Evolutionary conservation across 768 basidiomycete species (phyloP).

Genomic region (Hydnum rufescens): DNA sequence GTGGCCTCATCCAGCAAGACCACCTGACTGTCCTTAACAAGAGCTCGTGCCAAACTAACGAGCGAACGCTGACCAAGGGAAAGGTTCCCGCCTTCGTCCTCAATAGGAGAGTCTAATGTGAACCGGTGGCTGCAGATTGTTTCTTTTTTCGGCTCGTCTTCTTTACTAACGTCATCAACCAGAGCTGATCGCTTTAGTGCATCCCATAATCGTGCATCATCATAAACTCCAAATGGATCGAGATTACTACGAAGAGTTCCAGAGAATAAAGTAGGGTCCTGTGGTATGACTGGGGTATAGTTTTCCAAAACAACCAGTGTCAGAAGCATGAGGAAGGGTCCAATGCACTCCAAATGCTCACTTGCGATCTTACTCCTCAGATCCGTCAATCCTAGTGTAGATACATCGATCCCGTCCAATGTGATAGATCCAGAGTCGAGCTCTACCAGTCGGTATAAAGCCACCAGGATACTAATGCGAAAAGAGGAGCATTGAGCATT

Average conservation of each 20-base stretch:
- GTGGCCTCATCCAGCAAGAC: slow-evolving; percentile 8
- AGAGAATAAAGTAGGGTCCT: slow-evolving; percentile 5
- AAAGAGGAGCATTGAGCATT: slow-evolving; percentile 13
- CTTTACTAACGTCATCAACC: background rate
- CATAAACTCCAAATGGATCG: slow-evolving; percentile 3
- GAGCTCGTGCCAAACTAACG: slow-evolving; percentile 7
- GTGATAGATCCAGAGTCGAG: slow-evolving; percentile 50
- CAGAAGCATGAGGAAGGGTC: background rate
- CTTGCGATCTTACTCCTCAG: slow-evolving; percentile 37
- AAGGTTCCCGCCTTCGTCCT: slow-evolving; percentile 4
- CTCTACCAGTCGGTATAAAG: slow-evolving; percentile 73
- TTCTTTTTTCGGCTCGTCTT: background rate
- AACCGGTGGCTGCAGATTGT: background rate
- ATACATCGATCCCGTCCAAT: slow-evolving; percentile 72
- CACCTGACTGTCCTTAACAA: slow-evolving; percentile 35
- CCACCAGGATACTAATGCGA: slow-evolving; percentile 42
- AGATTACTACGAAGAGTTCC: slow-evolving; percentile 9
- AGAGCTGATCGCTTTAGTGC: slow-evolving; percentile 5
- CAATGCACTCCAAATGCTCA: background rate
- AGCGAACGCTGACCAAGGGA: slow-evolving; percentile 8
- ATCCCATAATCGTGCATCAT: slow-evolving; percentile 2
- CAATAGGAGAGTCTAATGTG: slow-evolving; percentile 7
- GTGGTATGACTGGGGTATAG: slow-evolving; percentile 17
- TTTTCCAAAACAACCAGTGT: background rate
- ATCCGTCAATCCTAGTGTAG: slow-evolving; percentile 34